phyloP scores from a whole-genome alignment of 495 filamentous ascomycete genomes.

The Penicillium maclennaniae region DNA sequence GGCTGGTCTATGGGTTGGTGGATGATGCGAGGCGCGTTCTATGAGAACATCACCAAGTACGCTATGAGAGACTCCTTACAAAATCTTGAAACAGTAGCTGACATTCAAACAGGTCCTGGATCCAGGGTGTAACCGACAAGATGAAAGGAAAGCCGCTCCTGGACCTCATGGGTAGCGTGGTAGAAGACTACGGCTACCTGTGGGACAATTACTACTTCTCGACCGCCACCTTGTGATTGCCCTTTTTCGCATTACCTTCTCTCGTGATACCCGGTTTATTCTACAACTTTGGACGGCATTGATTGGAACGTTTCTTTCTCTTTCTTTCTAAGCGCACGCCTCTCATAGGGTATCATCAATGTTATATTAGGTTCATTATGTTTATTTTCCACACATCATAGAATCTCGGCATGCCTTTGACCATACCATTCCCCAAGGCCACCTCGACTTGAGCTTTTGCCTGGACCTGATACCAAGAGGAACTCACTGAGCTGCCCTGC shows the following conservation, averaged over 20 bases:
- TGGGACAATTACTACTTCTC: conserved; percentile 98
- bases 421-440: conserved; percentile 44
- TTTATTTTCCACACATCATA: conserved; percentile 14
- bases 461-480: conserved; percentile 41
- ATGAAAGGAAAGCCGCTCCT: conserved; percentile 74
- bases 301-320: conserved; percentile 10
- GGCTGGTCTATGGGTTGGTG: conserved; percentile 93
- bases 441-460: conserved; percentile 22
- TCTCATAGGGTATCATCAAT: conserved; percentile 26
- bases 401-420: conserved; percentile 31
- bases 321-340: conserved; percentile 2
- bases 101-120: conserved; percentile 48
- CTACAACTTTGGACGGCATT: conserved; percentile 7
- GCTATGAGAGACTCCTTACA: background rate
- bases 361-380: conserved; percentile 20
- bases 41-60: conserved; percentile 86
- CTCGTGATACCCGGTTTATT: conserved; percentile 24
- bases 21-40: conserved; percentile 91
- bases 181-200: conserved; percentile 94
- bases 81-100: conserved; percentile 18
- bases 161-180: conserved; percentile 70
- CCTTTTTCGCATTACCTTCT: conserved; percentile 6
- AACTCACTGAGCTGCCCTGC: conserved; percentile 69
- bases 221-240: conserved; percentile 58
- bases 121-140: conserved; percentile 58